Percentiles rank a stretch among this genome's conserved stretches.
phyloP scores from a whole-genome alignment of 805 yeast species.

The Suhomyces sp. region DNA sequence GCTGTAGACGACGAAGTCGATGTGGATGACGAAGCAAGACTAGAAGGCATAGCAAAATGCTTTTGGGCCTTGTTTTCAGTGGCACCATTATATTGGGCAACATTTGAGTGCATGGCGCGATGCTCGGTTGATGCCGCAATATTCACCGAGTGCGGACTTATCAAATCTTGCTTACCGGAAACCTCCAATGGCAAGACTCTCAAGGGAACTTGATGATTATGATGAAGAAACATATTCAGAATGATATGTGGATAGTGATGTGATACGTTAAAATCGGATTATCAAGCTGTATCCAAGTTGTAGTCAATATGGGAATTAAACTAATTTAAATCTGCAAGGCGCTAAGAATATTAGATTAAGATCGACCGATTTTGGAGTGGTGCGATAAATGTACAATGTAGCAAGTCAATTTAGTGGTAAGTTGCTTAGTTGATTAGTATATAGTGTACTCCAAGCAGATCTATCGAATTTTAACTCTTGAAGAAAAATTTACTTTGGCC shows the following conservation, averaged over 20 bases:
- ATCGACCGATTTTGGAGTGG: neutral
- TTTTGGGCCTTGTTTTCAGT: neutral
- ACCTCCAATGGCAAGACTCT: conserved; percentile 6
- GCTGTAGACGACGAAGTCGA: conserved; percentile 10
- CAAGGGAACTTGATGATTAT: conserved; percentile 7
- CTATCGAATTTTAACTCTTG: neutral
- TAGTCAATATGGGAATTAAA: neutral
- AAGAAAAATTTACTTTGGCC: neutral
- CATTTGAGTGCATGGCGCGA: neutral
- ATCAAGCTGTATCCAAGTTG: neutral
- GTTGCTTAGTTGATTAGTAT: neutral
- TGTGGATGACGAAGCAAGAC: conserved; percentile 4
- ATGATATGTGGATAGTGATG: neutral
- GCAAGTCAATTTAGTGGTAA: neutral
- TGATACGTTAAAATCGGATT: neutral
- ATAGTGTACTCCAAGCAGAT: neutral
- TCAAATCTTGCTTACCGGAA: conserved; percentile 2
- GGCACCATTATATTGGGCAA: neutral
- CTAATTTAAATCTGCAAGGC: neutral
- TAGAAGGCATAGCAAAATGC: conserved; percentile 9
- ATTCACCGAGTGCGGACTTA: neutral
- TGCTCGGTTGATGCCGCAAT: neutral
- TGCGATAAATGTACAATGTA: neutral
- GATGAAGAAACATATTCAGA: conserved; percentile 1
- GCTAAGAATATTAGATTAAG: neutral